Base-by-base conservation (phyloP, 306 rosid genomes). In the Lotus japonicus region DNA sequence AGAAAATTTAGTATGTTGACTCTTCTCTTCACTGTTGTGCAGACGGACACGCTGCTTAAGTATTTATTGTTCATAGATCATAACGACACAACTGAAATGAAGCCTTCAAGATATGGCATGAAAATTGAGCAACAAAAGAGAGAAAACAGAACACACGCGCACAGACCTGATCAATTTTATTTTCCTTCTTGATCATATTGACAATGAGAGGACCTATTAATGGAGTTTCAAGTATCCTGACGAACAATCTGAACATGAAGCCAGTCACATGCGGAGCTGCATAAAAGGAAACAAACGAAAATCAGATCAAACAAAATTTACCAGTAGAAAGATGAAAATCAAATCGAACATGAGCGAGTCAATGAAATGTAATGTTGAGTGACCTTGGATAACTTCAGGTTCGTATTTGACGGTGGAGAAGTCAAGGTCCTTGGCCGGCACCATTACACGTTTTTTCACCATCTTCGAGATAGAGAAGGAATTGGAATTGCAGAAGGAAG, bases 221-320 rank as follows among this genome's bases (percentile, higher is more conserved):
- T 2, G 97, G 96, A 10, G 75, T 16, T 79, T 92, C 97, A 2
- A 83, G 5, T 4, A 89, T 67, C 83, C 84, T 77, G 56, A 88
- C 92, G 67, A 88, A 88, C 0, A 89, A 39, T 81, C 89, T 84
- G 58, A 92, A 75, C 12, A 21, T 10, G 18, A 85, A 84, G 6
- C 98, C 98, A 45, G 87, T 85, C 91, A 92, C 77, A 84, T 86
- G 97, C 1, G 98, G 98, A 72, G 98, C 96, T 92, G 85, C 79
- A 70, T 76, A 42, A 73, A 45, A 63, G n/a, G n/a, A 43, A 48
- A n/a, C 9, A 58, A 14, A 52, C 11, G 2, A 15, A 70, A 21
- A 46, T 10, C 4, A 5, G 54, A 50, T 74, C 51, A 33, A 58
- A 54, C 11, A 9, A 2, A 38, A 38, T 38, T 46, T 9, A 43